phyloP scores from a whole-genome alignment of 2,329 filamentous ascomycete genomes.

The Seiridium cupressi region DNA sequence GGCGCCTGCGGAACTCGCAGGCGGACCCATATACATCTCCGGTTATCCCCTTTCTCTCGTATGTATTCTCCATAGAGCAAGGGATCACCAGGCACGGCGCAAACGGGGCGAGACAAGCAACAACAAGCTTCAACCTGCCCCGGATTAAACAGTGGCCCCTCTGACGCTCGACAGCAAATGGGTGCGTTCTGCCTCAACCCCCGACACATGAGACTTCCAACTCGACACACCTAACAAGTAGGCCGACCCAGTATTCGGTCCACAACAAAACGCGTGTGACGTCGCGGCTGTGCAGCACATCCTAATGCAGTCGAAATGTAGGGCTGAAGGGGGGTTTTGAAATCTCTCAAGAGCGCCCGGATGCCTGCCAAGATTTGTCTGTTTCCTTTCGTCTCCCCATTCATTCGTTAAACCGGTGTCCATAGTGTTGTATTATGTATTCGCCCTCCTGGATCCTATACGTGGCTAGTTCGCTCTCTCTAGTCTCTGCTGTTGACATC shows the following conservation, averaged over 20 bases:
- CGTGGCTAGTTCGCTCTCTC: background rate
- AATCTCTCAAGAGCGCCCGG: background rate
- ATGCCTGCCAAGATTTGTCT: background rate
- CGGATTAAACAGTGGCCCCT: slow-evolving; percentile 1
- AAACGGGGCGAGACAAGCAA: background rate
- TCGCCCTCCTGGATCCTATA: background rate
- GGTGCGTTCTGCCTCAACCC: no score
- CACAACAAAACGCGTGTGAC: background rate
- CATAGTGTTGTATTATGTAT: slow-evolving; percentile 2
- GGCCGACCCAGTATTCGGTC: slow-evolving; percentile 1
- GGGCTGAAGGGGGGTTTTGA: background rate
- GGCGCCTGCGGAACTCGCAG: background rate
- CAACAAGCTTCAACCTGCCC: background rate
- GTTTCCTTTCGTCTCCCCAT: background rate
- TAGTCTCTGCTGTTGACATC: slow-evolving; percentile 16
- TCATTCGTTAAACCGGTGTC: background rate
- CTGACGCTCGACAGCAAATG: background rate
- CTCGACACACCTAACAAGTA: background rate
- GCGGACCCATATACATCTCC: background rate
- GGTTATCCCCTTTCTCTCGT: background rate
- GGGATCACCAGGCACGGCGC: background rate
- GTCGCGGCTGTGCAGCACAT: slow-evolving; percentile 7
- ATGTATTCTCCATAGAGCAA: background rate
- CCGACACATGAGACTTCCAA: background rate
- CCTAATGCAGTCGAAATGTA: background rate